Percentiles rank a stretch among this genome's conserved stretches.
Conservation (phyloP, 345 rosid species). For the Erodium maritimum region DNA sequence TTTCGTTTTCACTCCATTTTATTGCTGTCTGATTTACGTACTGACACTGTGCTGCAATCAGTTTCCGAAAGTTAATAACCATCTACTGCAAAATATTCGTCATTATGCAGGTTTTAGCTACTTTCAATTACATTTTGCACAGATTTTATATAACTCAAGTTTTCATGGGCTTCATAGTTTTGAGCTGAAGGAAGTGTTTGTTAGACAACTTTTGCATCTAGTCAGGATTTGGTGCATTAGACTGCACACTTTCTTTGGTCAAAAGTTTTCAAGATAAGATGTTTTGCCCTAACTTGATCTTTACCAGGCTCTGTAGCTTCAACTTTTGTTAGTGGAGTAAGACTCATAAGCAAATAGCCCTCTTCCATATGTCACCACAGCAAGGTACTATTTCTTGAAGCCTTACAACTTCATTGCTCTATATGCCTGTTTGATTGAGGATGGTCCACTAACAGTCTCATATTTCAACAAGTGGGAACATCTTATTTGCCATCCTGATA, state of each 20-base stretch:
- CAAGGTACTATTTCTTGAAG: constrained; percentile 8
- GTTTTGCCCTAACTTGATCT: neutral
- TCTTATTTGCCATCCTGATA: constrained; percentile 11
- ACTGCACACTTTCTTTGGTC: neutral
- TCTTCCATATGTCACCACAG: constrained; percentile 1
- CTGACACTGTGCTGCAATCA: no score
- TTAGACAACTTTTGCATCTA: no score
- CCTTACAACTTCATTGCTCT: constrained; percentile 7
- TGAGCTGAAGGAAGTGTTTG: no score
- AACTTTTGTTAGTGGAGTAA: constrained; percentile 11
- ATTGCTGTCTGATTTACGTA: no score
- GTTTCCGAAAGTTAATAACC: no score
- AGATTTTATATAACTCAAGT: no score
- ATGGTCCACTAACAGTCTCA: constrained; percentile 2
- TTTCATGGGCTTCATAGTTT: no score
- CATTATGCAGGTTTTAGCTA: no score
- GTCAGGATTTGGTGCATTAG: no score
- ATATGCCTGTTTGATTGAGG: constrained; percentile 1
- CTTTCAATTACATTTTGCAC: no score
- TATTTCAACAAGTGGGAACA: constrained; percentile 17
- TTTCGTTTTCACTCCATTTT: no score
- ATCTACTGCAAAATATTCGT: no score
- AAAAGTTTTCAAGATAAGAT: neutral
- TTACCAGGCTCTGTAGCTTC: neutral
- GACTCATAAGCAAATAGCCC: constrained; percentile 6